A percentile compares a stretch with the other conserved stretches of the same genome.
Evolutionary conservation across 2,329 filamentous ascomycete species (phyloP).

Genomic region (Tolypocladium ovalisporum): DNA sequence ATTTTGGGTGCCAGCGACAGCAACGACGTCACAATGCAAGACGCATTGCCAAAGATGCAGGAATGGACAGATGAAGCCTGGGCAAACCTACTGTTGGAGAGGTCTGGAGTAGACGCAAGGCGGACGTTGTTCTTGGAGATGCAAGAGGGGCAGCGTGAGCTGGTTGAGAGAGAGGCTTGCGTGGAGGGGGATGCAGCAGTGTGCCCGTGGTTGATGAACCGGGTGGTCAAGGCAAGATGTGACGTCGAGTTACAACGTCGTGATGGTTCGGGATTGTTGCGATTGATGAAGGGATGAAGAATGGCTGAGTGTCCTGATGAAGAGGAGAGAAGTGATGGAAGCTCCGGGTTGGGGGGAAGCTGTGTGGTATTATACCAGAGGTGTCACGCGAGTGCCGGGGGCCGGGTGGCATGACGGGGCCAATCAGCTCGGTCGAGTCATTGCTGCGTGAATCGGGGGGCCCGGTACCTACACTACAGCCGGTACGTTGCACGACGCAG

Average conservation of each 20-base stretch:
- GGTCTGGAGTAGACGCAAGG: neutral
- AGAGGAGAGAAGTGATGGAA: neutral
- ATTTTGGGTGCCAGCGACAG: neutral
- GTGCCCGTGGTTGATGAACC: neutral
- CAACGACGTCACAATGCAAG: neutral
- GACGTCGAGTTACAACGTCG: neutral
- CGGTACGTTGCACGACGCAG: neutral
- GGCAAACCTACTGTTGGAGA: slow-evolving; percentile 7
- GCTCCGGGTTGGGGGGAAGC: slow-evolving; percentile 3
- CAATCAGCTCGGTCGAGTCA: slow-evolving; percentile 5
- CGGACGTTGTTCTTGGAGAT: neutral
- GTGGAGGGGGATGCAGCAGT: neutral
- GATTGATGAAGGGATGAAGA: slow-evolving; percentile 2
- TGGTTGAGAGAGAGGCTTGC: neutral
- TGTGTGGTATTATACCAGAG: slow-evolving; percentile 10
- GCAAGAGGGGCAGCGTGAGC: neutral
- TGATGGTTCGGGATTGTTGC: neutral
- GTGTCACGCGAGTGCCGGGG: slow-evolving; percentile 12
- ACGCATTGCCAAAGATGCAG: neutral
- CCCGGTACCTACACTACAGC: neutral
- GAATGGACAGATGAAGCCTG: slow-evolving; percentile 2
- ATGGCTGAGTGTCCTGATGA: slow-evolving; percentile 1
- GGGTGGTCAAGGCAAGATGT: neutral
- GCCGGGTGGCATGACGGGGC: slow-evolving; percentile 2
- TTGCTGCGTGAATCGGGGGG: neutral